Percentiles rank a stretch among this genome's conserved stretches.
Conservation (phyloP, 305 asterid genomes). For the Fraxinus velutina region DNA sequence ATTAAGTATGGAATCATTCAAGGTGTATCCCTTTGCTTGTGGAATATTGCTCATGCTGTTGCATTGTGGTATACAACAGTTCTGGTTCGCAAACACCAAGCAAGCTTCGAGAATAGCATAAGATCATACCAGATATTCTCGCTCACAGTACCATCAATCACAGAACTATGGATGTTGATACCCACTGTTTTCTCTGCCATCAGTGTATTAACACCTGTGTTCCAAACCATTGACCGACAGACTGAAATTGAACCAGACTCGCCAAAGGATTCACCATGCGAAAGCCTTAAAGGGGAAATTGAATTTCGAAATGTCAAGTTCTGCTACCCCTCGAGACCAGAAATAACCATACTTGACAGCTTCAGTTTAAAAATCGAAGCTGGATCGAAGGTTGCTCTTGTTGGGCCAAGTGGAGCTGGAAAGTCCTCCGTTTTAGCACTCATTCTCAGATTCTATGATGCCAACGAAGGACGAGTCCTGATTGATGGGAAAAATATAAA, state of each 20-base stretch:
- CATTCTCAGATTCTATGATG: slow-evolving; percentile 65
- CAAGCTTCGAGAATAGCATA: slow-evolving; percentile 61
- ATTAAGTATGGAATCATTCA: slow-evolving; percentile 69
- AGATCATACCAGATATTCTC: slow-evolving; percentile 83
- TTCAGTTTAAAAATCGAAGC: slow-evolving; percentile 62
- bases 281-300: slow-evolving; percentile 52
- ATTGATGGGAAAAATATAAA: slow-evolving; percentile 48
- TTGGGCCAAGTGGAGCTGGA: slow-evolving; percentile 72
- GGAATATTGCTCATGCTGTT: slow-evolving; percentile 89
- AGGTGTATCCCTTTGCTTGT: slow-evolving; percentile 74
- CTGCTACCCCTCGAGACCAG: slow-evolving; percentile 59
- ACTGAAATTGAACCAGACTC: slow-evolving; percentile 65
- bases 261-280: slow-evolving; percentile 35
- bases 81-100: slow-evolving; percentile 55
- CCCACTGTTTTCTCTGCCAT: slow-evolving; percentile 76
- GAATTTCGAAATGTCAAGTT: slow-evolving; percentile 54
- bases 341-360: slow-evolving; percentile 48
- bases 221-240: slow-evolving; percentile 54
- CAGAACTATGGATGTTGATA: slow-evolving; percentile 73
- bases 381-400: slow-evolving; percentile 64
- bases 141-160: slow-evolving; percentile 81
- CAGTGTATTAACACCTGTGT: slow-evolving; percentile 60
- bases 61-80: slow-evolving; percentile 73
- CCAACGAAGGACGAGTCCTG: slow-evolving; percentile 45
- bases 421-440: slow-evolving; percentile 65